Base-by-base conservation (phyloP, 495 filamentous ascomycete genomes). In the Penicillium verhagenii region DNA sequence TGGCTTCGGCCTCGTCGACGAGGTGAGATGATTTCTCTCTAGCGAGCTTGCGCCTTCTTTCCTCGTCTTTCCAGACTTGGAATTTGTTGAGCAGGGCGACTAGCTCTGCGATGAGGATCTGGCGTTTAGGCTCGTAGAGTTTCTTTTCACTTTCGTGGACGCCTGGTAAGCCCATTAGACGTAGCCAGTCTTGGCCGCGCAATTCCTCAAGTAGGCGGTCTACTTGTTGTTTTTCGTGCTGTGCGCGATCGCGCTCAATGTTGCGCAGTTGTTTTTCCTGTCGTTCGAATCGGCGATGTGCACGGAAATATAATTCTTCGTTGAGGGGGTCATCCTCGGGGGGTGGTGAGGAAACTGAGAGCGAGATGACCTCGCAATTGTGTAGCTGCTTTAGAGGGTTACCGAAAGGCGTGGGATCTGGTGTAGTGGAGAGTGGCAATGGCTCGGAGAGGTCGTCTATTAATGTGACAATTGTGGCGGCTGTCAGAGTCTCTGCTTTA, bases 201-300 rank as follows among this genome's bases (percentile, higher is more conserved):
- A 99, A 80, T 35, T 90, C 91, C 43, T 94, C 91, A 33, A 97
- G 80, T 33, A 96, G 76, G 7, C 92, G 82, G 49, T 94, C 89
- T 33, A 97, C 82, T 60, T 92, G 87, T 48, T 91, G 85, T 59
- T 91, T 90, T 64, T 97, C 91, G 77, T 97, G 92, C 71, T 93
- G 89, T 2, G 93, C 91, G 1, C 88, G 84, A 56, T 94, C 91
- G 63, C 88, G 91, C 66, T 97, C 95, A 35, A 93, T 88, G 64
- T 97, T 97, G 28, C 94, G 87, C 18, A 96, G 85, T 25, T 92
- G 88, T 61, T 93, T 96, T 71, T 99, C 94, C 61, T 88, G 80
- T n/a, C 92, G 79, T 63, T 95, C 90, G 48, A 89, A 84, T 53
- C 86, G 86, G 33, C 84, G 82, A 65, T 97, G 92, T 0, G 86